phyloP scores from a whole-genome alignment of 139 green algal species.

The Gonium pectorale region DNA sequence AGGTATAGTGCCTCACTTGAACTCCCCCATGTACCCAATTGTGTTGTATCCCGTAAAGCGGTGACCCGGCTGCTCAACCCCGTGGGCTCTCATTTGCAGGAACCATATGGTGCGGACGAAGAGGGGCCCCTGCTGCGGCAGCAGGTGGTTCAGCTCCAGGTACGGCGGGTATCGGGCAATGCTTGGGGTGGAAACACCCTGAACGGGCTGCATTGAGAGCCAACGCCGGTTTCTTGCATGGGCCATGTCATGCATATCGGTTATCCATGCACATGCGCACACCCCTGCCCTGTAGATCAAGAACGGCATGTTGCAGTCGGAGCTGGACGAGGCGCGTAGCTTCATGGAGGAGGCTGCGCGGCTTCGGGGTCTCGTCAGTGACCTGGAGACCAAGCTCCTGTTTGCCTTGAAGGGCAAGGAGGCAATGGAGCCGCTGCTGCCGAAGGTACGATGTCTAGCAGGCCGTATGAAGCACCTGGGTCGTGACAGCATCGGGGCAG shows the following conservation, averaged over 20 bases:
- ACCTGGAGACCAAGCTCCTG: constrained; percentile 36
- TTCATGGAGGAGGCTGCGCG: constrained; percentile 17
- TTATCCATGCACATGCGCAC: neutral
- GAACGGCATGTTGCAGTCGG: constrained; percentile 46
- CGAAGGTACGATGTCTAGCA: too few relatives aligned
- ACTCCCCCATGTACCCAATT: too few relatives aligned
- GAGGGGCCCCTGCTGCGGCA: neutral
- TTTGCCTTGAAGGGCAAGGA: constrained; percentile 34
- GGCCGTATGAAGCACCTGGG: too few relatives aligned
- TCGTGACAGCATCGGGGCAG: too few relatives aligned
- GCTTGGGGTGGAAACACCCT: too few relatives aligned
- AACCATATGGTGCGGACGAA: constrained; percentile 6
- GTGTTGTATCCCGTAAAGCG: too few relatives aligned
- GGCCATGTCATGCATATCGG: neutral
- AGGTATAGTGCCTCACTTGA: too few relatives aligned
- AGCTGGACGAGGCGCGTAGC: constrained; percentile 44
- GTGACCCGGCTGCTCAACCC: too few relatives aligned
- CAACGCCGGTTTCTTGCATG: too few relatives aligned
- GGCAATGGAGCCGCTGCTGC: constrained; percentile 23
- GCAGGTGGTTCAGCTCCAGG: constrained; percentile 38
- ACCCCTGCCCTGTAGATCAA: constrained; percentile 15
- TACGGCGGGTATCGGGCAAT: too few relatives aligned
- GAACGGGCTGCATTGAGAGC: too few relatives aligned
- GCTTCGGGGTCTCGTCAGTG: constrained; percentile 6
- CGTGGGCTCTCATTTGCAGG: neutral